Base-by-base conservation (phyloP, 2,329 filamentous ascomycete genomes). In the Lasiodiplodia gonubiensis region DNA sequence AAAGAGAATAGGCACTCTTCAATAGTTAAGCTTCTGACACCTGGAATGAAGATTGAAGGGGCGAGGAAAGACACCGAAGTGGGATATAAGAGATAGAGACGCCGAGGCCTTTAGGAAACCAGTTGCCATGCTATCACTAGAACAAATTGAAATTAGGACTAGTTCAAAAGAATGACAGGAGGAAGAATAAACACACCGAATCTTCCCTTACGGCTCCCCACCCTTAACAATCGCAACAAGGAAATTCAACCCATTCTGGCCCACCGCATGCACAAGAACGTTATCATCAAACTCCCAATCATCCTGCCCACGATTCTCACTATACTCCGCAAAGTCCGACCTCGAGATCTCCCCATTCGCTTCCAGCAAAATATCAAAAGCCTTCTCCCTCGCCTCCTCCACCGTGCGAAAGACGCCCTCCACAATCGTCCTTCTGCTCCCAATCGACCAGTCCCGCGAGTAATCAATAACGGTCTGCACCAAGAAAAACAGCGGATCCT, bases 371-470 rank as follows among this genome's bases (percentile, higher is more conserved):
- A 64, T 51, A 37, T 27, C 63, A 21, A 65, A 63, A 11, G 67
- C 46, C 30, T 33, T 48, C 59, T 60, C 66, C 61, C 65, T 53
- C 49, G 27, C 51, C 42, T 27, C 67, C 14, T 14, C 67, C 68
- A 37, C 51, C 63, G 30, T 66, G 68, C 54, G 70, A 49, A 59
- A 72, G 27, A 53, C 66, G 70, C 27, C 25, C 42, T 25, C 68
- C 66, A 21, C 65, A 67, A 21, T 64, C 70, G 61, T 65, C 59
- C 12, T 49, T 54, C 42, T 60, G 55, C 16, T 53, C 63, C 67
- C 27, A 60, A 68, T 33, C 66, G 69, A 51, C 65, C 68, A 68
- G 64, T 71, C 23, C 70, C n/a, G 18, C 59, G 66, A 39, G 71
- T 72, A 35, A 69, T 59, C 52, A 18, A 54, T 35, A 7, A 30